phyloP scores from a whole-genome alignment of 257 asterid species.

The Solanum sejunctum region DNA sequence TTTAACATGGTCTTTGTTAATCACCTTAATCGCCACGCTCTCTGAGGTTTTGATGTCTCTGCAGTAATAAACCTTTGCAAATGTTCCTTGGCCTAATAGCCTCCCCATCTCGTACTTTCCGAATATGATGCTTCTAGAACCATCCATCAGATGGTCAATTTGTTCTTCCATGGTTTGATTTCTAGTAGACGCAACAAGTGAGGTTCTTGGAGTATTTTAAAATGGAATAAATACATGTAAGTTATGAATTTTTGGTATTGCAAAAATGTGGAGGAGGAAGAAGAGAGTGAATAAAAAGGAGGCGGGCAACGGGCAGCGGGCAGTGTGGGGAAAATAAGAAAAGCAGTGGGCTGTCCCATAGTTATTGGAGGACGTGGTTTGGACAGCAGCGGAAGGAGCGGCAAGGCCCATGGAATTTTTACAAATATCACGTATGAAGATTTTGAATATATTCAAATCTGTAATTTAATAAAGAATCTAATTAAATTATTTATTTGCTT shows the following conservation, averaged over 20 bases:
- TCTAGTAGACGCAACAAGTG: neutral
- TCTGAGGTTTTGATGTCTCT: constrained; percentile 41
- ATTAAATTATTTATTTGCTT: no score
- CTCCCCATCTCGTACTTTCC: constrained; percentile 77
- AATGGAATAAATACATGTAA: neutral
- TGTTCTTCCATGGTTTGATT: neutral
- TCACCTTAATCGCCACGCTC: constrained; percentile 65
- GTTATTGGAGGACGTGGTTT: constrained; percentile 13
- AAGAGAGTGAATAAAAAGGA: neutral
- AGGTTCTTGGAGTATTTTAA: neutral
- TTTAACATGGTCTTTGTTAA: constrained; percentile 50
- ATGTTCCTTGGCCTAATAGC: constrained; percentile 66
- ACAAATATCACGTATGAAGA: neutral
- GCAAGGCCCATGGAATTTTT: neutral
- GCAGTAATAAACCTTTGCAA: constrained; percentile 68
- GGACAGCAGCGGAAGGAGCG: neutral
- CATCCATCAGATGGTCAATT: neutral
- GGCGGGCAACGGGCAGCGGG: neutral
- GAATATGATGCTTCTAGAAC: constrained; percentile 26
- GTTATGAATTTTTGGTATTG: neutral
- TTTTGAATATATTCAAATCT: neutral
- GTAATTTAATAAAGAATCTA: no score
- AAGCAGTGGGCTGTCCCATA: neutral
- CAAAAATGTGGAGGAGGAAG: neutral
- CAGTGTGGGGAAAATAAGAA: neutral